phyloP scores from a whole-genome alignment of 2,329 filamentous ascomycete genomes.

The Phyllosticta citrichinensis region DNA sequence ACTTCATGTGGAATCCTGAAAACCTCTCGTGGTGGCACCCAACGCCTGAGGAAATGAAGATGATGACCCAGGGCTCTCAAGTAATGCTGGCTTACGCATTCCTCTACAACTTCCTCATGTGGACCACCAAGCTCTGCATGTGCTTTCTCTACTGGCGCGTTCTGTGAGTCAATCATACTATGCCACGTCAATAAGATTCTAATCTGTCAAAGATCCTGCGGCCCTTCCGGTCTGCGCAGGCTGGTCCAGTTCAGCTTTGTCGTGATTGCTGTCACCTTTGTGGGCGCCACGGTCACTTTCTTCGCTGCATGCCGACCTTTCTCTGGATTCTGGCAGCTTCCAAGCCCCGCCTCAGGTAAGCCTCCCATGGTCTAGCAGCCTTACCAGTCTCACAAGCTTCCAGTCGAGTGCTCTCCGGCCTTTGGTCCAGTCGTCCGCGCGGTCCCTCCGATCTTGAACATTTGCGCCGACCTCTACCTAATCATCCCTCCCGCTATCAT shows the following conservation, averaged over 20 bases:
- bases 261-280: background rate
- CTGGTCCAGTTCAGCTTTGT: background rate
- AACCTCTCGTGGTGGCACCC: background rate
- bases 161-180: background rate
- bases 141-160: background rate
- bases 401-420: background rate
- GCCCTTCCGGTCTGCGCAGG: background rate
- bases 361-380: background rate
- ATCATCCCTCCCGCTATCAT: background rate
- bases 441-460: background rate
- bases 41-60: background rate
- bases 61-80: background rate
- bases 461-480: background rate
- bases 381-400: background rate
- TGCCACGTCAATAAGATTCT: background rate
- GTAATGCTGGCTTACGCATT: background rate
- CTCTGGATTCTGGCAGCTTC: background rate
- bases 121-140: background rate
- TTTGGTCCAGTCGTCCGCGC: background rate
- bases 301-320: background rate
- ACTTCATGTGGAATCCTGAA: background rate
- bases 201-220: background rate
- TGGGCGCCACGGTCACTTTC: background rate
- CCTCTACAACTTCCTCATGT: background rate
- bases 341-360: background rate